Conservation (phyloP, 371 early-diverging fungal species). For the Mucor piriformis region DNA sequence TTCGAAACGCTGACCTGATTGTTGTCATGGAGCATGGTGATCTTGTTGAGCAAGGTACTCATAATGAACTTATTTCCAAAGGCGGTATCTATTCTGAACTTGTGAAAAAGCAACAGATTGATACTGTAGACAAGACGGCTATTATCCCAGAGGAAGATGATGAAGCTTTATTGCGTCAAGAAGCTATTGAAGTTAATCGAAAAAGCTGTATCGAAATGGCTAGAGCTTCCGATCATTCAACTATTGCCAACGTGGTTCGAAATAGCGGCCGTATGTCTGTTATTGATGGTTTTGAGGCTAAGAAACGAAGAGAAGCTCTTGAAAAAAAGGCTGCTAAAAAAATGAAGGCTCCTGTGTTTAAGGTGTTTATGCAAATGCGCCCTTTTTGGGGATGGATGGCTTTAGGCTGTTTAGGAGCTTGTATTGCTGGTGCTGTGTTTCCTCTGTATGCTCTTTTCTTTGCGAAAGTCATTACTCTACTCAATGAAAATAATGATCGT, state of each 20-base stretch:
- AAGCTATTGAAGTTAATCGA: conserved; percentile 12
- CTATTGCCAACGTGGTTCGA: not conserved
- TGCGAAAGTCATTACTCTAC: conserved; percentile 10
- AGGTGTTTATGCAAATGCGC: conserved; percentile 37
- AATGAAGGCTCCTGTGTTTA: conserved; percentile 49
- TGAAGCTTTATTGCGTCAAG: conserved; percentile 1
- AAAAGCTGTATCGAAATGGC: conserved; percentile 6
- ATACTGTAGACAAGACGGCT: not conserved
- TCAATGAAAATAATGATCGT: conserved; percentile 24
- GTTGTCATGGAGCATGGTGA: conserved; percentile 76
- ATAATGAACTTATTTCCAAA: conserved; percentile 59
- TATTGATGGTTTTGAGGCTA: conserved; percentile 39
- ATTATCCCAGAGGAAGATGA: conserved; percentile 2
- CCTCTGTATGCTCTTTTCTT: conserved; percentile 30
- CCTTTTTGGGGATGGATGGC: conserved; percentile 39
- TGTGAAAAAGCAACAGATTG: conserved; percentile 59
- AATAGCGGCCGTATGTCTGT: not conserved
- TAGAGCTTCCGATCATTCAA: not conserved
- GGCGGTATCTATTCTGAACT: conserved; percentile 58
- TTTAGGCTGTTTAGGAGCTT: conserved; percentile 45
- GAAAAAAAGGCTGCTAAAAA: conserved; percentile 31
- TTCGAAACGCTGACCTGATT: conserved; percentile 82
- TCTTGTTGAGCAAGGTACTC: conserved; percentile 74
- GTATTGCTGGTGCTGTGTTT: conserved; percentile 56
- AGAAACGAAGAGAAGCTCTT: conserved; percentile 39